phyloP scores from a whole-genome alignment of 176 grass and related monocot species.

The Raddia distichophylla region DNA sequence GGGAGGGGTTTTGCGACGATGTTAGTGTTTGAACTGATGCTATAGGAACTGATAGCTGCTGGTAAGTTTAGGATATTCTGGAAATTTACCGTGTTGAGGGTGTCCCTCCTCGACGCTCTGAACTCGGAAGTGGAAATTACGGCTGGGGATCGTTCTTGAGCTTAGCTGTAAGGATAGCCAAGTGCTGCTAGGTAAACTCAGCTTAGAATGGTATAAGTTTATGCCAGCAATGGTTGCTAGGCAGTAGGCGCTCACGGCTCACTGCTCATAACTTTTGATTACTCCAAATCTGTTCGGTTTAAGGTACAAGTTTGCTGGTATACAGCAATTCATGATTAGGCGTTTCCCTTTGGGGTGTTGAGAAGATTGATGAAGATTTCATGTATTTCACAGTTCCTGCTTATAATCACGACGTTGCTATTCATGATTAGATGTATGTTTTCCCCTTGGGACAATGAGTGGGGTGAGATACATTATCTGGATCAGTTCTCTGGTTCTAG shows the following conservation, averaged over 20 bases:
- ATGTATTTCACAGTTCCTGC: neutral
- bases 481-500: neutral
- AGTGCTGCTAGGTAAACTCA: neutral
- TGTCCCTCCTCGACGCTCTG: neutral
- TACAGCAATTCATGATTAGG: slow-evolving; percentile 4
- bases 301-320: slow-evolving; percentile 4
- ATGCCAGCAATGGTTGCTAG: neutral
- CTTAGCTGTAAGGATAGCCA: slow-evolving; percentile 1
- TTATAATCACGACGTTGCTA: neutral
- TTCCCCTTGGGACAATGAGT: neutral
- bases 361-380: slow-evolving; percentile 4
- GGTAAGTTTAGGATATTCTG: neutral
- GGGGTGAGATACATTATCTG: neutral
- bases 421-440: slow-evolving; percentile 22
- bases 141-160: neutral
- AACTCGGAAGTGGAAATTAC: slow-evolving; percentile 20
- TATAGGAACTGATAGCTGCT: neutral
- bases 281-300: neutral
- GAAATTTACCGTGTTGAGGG: neutral
- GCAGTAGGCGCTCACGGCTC: neutral
- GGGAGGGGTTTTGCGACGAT: neutral
- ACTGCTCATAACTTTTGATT: neutral
- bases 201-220: slow-evolving; percentile 15
- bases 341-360: neutral
- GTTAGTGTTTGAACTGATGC: neutral